Base-by-base conservation (phyloP, 2,329 filamentous ascomycete genomes). In the Ophiostoma fasciatum region DNA sequence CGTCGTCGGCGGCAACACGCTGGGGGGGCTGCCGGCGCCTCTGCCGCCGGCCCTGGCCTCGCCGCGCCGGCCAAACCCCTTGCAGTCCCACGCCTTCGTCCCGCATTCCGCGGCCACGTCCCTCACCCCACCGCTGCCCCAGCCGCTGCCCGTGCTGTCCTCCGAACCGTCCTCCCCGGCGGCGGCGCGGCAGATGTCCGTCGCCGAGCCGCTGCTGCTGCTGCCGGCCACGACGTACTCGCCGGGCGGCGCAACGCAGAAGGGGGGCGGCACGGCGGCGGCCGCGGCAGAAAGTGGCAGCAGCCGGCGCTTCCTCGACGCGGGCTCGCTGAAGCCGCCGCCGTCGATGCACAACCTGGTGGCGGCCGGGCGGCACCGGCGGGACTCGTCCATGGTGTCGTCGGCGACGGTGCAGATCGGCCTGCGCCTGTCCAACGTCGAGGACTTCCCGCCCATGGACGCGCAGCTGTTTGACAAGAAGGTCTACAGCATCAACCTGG, bases 391-490 rank as follows among this genome's bases (percentile, higher is more conserved):
- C 1, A 61, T 74, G 28, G 63, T 62, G 13, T 81, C 77, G 30
- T 71, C 71, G 9, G 75, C 75, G 18, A 82, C 76, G 1, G 76
- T 82, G 10, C 76, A 81, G 49, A 82, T 82, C 35, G 78, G 77
- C 2, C 60, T 82, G 13, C 68, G 78, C 10, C 61, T 82, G 37
- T 82, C 77, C 19, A 72, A 65, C 36, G 63, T 68, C 22, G 57
- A 64, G 12, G 66, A 71, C 43, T 62, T 71, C 42, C 54, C 58
- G 1, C 57, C 56, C 13, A 48, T 56, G 14, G 46, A 53, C 35
- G 42, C 53, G 39, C 33, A 51, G 46, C 40, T 53, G 46, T 30
- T 49, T 40, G 35, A 53, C 37, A 40, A 55, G 37, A 55, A 57
- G 39, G 52, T 60, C 3, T 55, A 63, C 37, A 51, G 52, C 31